Conservation (phyloP, 2,329 filamentous ascomycete genomes). For the Teratosphaeria pseudoeucalypti region DNA sequence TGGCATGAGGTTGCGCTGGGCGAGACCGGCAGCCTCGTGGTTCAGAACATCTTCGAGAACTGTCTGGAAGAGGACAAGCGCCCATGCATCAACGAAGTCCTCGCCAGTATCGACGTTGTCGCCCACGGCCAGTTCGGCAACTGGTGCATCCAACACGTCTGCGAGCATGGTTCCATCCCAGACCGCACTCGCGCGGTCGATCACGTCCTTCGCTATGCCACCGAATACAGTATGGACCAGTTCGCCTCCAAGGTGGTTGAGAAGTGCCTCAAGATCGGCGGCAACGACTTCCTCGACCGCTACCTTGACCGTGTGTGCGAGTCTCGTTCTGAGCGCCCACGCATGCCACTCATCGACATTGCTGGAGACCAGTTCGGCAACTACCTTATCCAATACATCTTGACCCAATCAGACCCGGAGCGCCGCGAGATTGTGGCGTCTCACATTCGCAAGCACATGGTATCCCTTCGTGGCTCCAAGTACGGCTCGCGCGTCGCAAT, state of each 20-base stretch:
- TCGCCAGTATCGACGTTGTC: slow-evolving; percentile 89
- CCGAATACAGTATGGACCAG: slow-evolving; percentile 97
- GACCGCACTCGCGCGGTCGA: slow-evolving; percentile 92
- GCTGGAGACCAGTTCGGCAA: slow-evolving; percentile 98
- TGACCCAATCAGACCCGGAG: slow-evolving; percentile 75
- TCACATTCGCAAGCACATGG: slow-evolving; percentile 98
- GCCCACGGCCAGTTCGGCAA: slow-evolving; percentile 97
- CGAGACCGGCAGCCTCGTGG: slow-evolving; percentile 93
- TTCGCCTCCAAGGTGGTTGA: slow-evolving; percentile 99
- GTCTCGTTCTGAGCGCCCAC: slow-evolving; percentile 77
- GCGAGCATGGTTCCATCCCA: slow-evolving; percentile 82
- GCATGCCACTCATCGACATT: slow-evolving; percentile 95
- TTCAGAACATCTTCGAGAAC: slow-evolving; percentile 99
- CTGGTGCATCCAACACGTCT: slow-evolving; percentile 99
- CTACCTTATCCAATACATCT: slow-evolving; percentile 94
- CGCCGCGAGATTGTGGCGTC: slow-evolving; percentile 87
- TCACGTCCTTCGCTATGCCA: slow-evolving; percentile 84
- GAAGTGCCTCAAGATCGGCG: slow-evolving; percentile 96
- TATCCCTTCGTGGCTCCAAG: slow-evolving; percentile 93
- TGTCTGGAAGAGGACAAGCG: slow-evolving; percentile 99
- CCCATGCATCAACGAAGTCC: slow-evolving; percentile 91
- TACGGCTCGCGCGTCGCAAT: slow-evolving; percentile 97
- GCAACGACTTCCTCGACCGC: slow-evolving; percentile 76
- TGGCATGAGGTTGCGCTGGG: slow-evolving; percentile 97
- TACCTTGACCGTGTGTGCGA: slow-evolving; percentile 94